These are phyloP conservation scores for Cytospora piceae DNA, from an alignment of 2,329 filamentous ascomycete genomes.

Conservation along the genomic window DNA sequence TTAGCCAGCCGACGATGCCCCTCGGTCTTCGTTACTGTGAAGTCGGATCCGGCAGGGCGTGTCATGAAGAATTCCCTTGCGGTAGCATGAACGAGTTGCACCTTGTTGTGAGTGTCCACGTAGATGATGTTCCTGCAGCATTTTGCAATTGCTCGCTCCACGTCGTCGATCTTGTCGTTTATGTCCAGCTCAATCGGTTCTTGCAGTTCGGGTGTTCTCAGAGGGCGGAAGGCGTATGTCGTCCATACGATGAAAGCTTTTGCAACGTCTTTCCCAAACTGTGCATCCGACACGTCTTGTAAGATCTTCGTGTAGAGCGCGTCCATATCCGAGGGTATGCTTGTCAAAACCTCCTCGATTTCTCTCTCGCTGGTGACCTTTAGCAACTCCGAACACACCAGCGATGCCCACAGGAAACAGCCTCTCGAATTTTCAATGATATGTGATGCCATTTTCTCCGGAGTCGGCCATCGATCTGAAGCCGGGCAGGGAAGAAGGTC, in stretches of 20 bases:
- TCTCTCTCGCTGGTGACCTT: conserved; percentile 35
- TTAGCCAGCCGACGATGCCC: conserved; percentile 36
- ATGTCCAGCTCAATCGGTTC: conserved; percentile 36
- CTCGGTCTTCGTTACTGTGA: conserved; percentile 32
- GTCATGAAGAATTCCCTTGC: conserved; percentile 37
- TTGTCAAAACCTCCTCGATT: conserved; percentile 34
- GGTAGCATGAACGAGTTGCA: conserved; percentile 38
- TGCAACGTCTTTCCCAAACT: conserved; percentile 35
- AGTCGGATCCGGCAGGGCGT: conserved; percentile 31
- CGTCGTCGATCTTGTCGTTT: conserved; percentile 35
- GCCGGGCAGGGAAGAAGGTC: conserved; percentile 31
- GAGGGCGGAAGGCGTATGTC: conserved; percentile 35
- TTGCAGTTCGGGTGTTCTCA: conserved; percentile 35
- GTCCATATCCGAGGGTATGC: conserved; percentile 37
- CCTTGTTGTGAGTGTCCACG: conserved; percentile 33
- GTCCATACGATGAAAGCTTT: conserved; percentile 37
- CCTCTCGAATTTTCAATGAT: conserved; percentile 37
- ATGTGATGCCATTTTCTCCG: conserved; percentile 26
- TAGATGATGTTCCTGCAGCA: conserved; percentile 39
- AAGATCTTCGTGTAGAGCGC: conserved; percentile 37
- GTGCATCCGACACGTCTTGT: conserved; percentile 32
- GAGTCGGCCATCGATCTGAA: conserved; percentile 18
- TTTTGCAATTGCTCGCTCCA: conserved; percentile 33
- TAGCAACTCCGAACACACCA: conserved; percentile 36
- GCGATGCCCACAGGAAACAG: conserved; percentile 39